Evolutionary conservation across 108 stramenopile species (phyloP), one percentile per base, ranked within the genome.

Genomic region (Skeletonema potamos): DNA sequence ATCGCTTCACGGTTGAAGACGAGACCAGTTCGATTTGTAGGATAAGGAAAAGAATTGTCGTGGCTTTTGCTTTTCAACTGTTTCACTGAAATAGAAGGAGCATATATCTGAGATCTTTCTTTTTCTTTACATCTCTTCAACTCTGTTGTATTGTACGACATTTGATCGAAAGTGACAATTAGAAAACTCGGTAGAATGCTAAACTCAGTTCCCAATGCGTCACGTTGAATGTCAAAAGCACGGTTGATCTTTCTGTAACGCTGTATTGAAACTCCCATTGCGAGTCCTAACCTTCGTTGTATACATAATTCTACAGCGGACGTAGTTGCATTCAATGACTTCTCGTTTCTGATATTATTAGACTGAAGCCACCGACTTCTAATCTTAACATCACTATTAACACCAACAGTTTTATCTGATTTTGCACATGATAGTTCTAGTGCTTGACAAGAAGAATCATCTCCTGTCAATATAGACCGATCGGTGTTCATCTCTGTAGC

Each of bases 191-290:
- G 73, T 17, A 74, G 26, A 13, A 10, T 72, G 8, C 32, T 37
- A 0, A 24, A 26, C 27, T 28, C 39, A n/a, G 15, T n/a, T 41
- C 39, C 39, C 39, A 41, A 41, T 58, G 22, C 12, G 30, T 30
- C 57, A 48, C 11, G 6, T n/a, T 12, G 17, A 56, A 59, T 4
- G 2, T 36, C n/a, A 26, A 66, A n/a, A n/a, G 64, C 41, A 24
- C 60, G 55, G 11, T 18, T 41, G 18, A 74, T 65, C 27, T 74
- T 74, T 65, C 64, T 44, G 43, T 74, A 74, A 13, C 73, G 64
- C n/a, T 46, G 41, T 3, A 55, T 17, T 15, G 63, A 74, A 18
- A 56, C 64, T 18, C 73, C 73, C 41, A 74, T 74, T 27, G 73
- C 64, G 6, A 74, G 55, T 11, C 73, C 72, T 3, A 73, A 43